Base-by-base conservation (phyloP, 345 rosid species). In the Salix suchowensis region DNA sequence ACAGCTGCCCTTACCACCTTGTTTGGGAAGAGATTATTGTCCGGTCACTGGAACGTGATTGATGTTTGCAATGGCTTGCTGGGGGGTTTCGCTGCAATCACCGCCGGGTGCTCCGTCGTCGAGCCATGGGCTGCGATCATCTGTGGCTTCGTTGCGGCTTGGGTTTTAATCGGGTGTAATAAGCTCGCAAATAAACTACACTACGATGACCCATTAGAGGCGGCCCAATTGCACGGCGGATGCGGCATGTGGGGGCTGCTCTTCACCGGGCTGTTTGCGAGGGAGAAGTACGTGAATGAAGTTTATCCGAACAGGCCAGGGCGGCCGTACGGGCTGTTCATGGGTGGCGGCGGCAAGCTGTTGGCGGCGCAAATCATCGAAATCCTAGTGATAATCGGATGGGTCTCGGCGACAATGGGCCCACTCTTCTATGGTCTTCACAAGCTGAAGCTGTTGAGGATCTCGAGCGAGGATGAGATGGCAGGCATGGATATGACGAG, bases 171-270 rank as follows among this genome's bases (percentile, higher is more conserved):
- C 7, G 91, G 89, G 50, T 86, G 71, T 78, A 88, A 87, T 77
- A 82, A 78, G 73, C 82, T 87, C 0, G 92, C 87, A 0, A 87
- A 84, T 68, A 85, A 74, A 65, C 54, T 83, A 28, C 77, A 84
- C 34, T 87, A 86, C 21, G 90, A 87, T 36, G 92, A 89, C 64
- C 90, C 90, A 6, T 69, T 86, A 1, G 90, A 87, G 78, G 92
- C 89, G 2, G 89, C 92, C 16, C 92, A 89, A 70, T 86, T 89
- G 55, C 90, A 89, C 67, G 89, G 89, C 2, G 90, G 92, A 3
- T 89, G 92, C 12, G 90, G 89, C 12, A 74, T 82, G 1, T 87
- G 90, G 92, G 92, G 92, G 62, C 68, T 89, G 15, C 75, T 89
- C n/a, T 89, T 89, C 76, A 87, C 90, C 0, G 88, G 84, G 16